Base-by-base conservation (phyloP, 371 early-diverging fungal genomes). In the Cokeromyces recurvatus region DNA sequence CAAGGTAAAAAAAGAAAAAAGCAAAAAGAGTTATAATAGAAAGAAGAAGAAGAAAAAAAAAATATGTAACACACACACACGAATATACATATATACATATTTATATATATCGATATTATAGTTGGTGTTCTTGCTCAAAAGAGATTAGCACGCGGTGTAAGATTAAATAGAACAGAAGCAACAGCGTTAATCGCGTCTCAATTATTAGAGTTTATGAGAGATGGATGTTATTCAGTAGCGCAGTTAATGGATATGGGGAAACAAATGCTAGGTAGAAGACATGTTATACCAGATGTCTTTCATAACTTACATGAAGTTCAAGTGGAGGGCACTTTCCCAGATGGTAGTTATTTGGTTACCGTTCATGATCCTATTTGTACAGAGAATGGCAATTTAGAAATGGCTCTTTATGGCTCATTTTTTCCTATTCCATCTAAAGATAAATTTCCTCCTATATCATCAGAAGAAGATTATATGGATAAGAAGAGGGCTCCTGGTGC, bases 321-420 rank as follows among this genome's bases (percentile, higher is more conserved):
- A 57, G 68, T 92, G 1, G 90, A 90, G 59, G 89, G 92, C 15
- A 90, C 91, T 7, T 93, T 94, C 60, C 86, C 80, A 2, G 92
- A 93, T 43, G 94, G 96, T 17, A 90, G 93, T 0, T 92, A 91
- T 60, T 76, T 95, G 2, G 89, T 93, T 7, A 93, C 96, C 0
- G 86, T 95, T 4, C 92, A 92, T 47, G 82, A 90, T 36, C 94
- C 94, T 17, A 87, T 94, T 44, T 79, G 86, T 55, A 80, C 84
- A 17, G 77, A 81, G 16, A 83, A 86, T 48, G 94, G 91, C 29
- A 82, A 96, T 58, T 57, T 91, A 19, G 80, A 77, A 29, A 66
- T 89, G 23, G 96, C 93, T 0, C 67, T 94, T 16, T 87, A 92
- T 55, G 96, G 96, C 1, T 80, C 83, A 8, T 92, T 90, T 39